Conservation (phyloP, 805 yeast genomes). For the Pichia ethanolica region DNA sequence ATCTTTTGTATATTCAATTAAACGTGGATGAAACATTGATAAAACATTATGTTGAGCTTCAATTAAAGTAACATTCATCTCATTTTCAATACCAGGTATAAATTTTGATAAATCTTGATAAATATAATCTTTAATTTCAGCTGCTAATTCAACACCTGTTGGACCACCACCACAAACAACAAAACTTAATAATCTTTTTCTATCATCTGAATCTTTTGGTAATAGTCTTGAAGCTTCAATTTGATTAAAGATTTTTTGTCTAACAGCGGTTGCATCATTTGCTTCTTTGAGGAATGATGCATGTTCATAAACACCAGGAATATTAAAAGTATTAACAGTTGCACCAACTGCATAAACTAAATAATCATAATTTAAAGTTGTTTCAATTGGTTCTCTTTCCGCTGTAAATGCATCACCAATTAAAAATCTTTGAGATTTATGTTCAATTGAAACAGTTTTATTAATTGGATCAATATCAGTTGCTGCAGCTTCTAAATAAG, state of each 20-base stretch:
- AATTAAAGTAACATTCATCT: conserved; percentile 74
- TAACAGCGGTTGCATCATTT: conserved; percentile 76
- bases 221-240: conserved; percentile 83
- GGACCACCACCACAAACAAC: conserved; percentile 99
- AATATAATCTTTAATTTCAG: conserved; percentile 89
- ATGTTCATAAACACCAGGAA: conserved; percentile 86
- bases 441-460: conserved; percentile 58
- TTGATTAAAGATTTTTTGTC: conserved; percentile 75
- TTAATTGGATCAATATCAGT: conserved; percentile 67
- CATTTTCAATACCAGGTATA: conserved; percentile 80
- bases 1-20: conserved; percentile 72
- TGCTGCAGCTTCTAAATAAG: conserved; percentile 87
- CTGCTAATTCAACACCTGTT: conserved; percentile 97
- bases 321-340: conserved; percentile 88
- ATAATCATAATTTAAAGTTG: conserved; percentile 62
- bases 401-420: conserved; percentile 48
- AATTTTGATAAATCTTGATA: conserved; percentile 84
- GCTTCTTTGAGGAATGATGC: conserved; percentile 88
- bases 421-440: conserved; percentile 44
- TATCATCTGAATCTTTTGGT: conserved; percentile 63
- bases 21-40: conserved; percentile 60
- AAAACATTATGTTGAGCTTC: conserved; percentile 90
- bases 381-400: conserved; percentile 36
- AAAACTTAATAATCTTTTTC: conserved; percentile 76
- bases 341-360: conserved; percentile 93